phyloP scores from a whole-genome alignment of 75 land plant genomes.

The Cunninghamia lanceolata region DNA sequence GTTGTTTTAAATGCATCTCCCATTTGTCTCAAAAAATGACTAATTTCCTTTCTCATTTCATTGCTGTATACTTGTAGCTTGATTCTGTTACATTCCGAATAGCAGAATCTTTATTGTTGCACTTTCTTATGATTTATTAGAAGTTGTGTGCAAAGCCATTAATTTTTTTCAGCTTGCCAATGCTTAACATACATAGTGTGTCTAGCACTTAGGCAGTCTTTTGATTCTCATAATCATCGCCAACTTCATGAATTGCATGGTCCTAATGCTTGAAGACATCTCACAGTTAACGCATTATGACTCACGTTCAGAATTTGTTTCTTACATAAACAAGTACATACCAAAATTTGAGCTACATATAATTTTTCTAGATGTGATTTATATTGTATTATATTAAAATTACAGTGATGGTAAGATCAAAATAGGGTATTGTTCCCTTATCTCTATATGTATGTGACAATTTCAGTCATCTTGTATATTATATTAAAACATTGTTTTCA shows the following conservation, averaged over 20 bases:
- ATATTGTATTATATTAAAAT: no score
- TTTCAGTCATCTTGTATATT: no score
- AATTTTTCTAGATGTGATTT: no score
- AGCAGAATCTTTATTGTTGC: no score
- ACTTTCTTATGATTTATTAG: no score
- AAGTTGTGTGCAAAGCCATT: no score
- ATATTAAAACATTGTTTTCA: no score
- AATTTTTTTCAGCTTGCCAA: neutral
- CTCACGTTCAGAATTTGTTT: neutral
- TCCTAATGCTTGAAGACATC: neutral
- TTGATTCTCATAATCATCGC: neutral
- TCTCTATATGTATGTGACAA: neutral
- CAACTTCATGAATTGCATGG: neutral
- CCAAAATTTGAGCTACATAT: neutral
- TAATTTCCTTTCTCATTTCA: neutral
- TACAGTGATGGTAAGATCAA: neutral
- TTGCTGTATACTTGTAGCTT: no score
- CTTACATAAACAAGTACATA: no score
- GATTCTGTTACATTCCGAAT: no score
- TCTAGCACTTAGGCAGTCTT: neutral
- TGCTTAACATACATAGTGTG: neutral
- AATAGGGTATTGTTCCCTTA: neutral
- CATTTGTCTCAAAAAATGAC: neutral
- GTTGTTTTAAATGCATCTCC: neutral
- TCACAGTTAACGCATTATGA: neutral